Evolutionary conservation across 805 yeast species (phyloP).

Genomic region (Wickerhamiella dianesei): DNA sequence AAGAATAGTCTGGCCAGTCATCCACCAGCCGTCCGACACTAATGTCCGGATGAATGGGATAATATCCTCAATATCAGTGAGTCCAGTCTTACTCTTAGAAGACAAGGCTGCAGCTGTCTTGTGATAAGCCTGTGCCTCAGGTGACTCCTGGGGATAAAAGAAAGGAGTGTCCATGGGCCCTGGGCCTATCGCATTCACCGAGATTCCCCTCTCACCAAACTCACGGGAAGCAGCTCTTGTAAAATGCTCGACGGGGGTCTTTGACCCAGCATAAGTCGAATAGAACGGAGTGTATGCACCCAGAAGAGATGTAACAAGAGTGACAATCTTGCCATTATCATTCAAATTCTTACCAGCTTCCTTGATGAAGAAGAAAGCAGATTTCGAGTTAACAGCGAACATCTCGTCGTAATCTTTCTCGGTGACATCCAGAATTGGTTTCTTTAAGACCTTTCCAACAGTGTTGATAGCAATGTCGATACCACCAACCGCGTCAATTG

Average conservation of each 20-base stretch:
- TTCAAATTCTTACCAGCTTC: conserved; percentile 40
- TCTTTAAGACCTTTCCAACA: conserved; percentile 54
- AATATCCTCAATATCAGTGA: conserved; percentile 47
- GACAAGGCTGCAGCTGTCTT: conserved; percentile 32
- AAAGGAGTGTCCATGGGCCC: conserved; percentile 61
- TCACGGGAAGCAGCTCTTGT: conserved; percentile 61
- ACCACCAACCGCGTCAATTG: conserved; percentile 34
- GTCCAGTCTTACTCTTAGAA: conserved; percentile 29
- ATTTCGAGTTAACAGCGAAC: conserved; percentile 42
- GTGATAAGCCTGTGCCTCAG: conserved; percentile 39
- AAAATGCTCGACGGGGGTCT: conserved; percentile 62
- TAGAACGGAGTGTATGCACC: conserved; percentile 53
- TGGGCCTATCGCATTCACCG: conserved; percentile 62
- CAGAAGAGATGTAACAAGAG: conserved; percentile 47
- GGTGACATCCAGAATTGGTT: conserved; percentile 39
- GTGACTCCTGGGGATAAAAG: conserved; percentile 50
- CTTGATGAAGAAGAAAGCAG: conserved; percentile 48
- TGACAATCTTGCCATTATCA: conserved; percentile 41
- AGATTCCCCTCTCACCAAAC: conserved; percentile 54
- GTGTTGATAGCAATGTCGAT: conserved; percentile 55
- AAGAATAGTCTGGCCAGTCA: conserved; percentile 55
- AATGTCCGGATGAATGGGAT: conserved; percentile 49
- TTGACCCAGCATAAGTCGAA: conserved; percentile 59
- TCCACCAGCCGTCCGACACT: conserved; percentile 54
- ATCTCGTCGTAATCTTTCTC: conserved; percentile 42